Percentiles rank a stretch among this genome's conserved stretches.
Conservation (phyloP, 768 basidiomycete genomes). For the Baorangia bicolor region DNA sequence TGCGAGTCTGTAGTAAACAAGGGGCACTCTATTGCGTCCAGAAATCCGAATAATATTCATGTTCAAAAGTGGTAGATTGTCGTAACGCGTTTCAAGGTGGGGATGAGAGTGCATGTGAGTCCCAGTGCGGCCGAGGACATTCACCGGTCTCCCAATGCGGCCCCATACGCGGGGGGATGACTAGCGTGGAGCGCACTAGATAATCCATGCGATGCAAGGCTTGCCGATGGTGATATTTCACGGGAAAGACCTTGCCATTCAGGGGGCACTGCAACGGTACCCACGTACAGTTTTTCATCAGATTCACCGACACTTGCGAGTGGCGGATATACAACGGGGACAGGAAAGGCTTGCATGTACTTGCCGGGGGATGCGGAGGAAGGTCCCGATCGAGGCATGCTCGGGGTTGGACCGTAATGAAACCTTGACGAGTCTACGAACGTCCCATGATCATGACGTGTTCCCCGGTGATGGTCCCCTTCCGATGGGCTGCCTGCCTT, state of each 20-base stretch:
- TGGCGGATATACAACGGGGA: background rate
- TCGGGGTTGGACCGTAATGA: background rate
- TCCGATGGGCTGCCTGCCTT: background rate
- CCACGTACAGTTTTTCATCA: background rate
- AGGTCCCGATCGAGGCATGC: background rate
- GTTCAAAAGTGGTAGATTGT: background rate
- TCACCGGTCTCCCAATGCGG: constrained; percentile 41
- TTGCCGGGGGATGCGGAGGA: background rate
- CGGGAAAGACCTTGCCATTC: constrained; percentile 41
- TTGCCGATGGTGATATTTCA: constrained; percentile 29
- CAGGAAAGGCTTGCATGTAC: background rate
- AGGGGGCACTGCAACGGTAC: background rate
- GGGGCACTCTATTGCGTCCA: too few relatives aligned
- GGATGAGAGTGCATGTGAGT: background rate
- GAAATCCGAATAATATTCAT: background rate
- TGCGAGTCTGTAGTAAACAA: background rate
- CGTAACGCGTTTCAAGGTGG: background rate
- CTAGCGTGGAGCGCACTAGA: background rate
- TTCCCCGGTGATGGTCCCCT: constrained; percentile 29
- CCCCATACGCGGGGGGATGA: background rate
- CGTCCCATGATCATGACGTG: constrained; percentile 36
- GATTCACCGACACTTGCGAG: background rate
- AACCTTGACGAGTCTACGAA: constrained; percentile 17
- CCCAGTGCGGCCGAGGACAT: constrained; percentile 27
- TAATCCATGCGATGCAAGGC: background rate